phyloP scores from a whole-genome alignment of 2,329 filamentous ascomycete species.

The Aspergillus tanneri region DNA sequence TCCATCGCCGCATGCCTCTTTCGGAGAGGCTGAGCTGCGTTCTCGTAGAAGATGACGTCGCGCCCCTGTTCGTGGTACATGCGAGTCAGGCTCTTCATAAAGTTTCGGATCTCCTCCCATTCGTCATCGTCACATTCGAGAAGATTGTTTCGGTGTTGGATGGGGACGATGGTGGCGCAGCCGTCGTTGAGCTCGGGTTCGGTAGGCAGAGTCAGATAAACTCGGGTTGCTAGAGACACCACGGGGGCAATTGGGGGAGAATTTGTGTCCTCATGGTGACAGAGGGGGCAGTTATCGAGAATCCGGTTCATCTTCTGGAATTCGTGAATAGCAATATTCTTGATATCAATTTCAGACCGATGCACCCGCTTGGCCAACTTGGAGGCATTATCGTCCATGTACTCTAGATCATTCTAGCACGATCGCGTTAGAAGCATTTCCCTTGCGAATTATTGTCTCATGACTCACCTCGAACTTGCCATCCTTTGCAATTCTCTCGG shows the following conservation, averaged over 20 bases:
- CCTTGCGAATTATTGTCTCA: not conserved
- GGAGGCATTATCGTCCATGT: conserved; percentile 93
- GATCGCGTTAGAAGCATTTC: conserved; percentile 16
- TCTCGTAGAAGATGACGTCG: conserved; percentile 96
- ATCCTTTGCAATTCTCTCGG: conserved; percentile 93
- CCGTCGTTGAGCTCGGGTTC: conserved; percentile 83
- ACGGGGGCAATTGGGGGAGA: conserved; percentile 80
- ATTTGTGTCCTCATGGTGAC: conserved; percentile 81
- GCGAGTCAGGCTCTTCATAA: conserved; percentile 93
- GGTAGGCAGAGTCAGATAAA: conserved; percentile 84
- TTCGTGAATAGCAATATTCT: conserved; percentile 81
- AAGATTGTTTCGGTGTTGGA: conserved; percentile 82
- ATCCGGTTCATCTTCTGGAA: conserved; percentile 87
- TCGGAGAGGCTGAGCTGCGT: conserved; percentile 76
- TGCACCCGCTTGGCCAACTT: conserved; percentile 85
- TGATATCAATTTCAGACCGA: conserved; percentile 82
- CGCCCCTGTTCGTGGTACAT: conserved; percentile 93
- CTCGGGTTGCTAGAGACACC: conserved; percentile 79
- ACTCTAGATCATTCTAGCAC: conserved; percentile 75
- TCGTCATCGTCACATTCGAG: conserved; percentile 99
- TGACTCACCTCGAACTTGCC: conserved; percentile 69
- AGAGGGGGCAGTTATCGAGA: conserved; percentile 84
- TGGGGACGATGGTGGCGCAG: conserved; percentile 83
- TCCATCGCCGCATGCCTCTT: conserved; percentile 82
- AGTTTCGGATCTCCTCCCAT: conserved; percentile 98